Base-by-base conservation (phyloP, 164 flowering plant species). In the Euptelea pleiosperma region DNA sequence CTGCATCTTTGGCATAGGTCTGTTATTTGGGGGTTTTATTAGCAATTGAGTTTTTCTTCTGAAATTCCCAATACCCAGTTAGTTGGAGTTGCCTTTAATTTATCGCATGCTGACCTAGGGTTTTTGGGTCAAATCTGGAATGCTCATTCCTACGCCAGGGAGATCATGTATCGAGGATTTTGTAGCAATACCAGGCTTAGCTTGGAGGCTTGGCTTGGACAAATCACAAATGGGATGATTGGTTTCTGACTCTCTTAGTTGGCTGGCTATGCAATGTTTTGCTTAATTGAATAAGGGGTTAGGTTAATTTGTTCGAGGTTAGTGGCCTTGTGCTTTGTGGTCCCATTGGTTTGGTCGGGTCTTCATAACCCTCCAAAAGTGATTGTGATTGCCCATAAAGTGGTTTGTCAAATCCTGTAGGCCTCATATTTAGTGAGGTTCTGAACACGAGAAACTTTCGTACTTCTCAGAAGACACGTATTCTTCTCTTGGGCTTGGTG, bases 321-420 rank as follows among this genome's bases (percentile, higher is more conserved):
- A 55, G 30, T 44, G 48, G 36, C 26, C 43, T 40, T 39, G 22
- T 39, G 29, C 30, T 40, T 15, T 39, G 57, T 55, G 43, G 30
- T 39, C 58, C 47, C 35, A 40, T 22, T n/a, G 28, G 58, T n/a
- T 39, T 21, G 22, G 34, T 37, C 31, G 25, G 16, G 22, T 36
- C 29, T 22, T 35, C 35, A 7, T 52, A 19, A 8, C 42, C 41
- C 29, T 37, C 41, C 28, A 7, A 52, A 53, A 36, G 15, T 7
- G n/a, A 12, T 37, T n/a, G n/a, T n/a, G n/a, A n/a, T n/a, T 39
- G 34, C 46, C 44, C 46, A 15, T 25, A 40, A 28, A 42, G 44
- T 26, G 3, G 48, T 55, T 55, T 28, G 52, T 16, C 48, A 41
- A 8, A n/a, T 9, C 24, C 22, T 25, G 10, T 26, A 36, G 45